Percentiles rank a stretch among this genome's conserved stretches.
phyloP scores from a whole-genome alignment of 257 asterid species.

The Echites panduratus region DNA sequence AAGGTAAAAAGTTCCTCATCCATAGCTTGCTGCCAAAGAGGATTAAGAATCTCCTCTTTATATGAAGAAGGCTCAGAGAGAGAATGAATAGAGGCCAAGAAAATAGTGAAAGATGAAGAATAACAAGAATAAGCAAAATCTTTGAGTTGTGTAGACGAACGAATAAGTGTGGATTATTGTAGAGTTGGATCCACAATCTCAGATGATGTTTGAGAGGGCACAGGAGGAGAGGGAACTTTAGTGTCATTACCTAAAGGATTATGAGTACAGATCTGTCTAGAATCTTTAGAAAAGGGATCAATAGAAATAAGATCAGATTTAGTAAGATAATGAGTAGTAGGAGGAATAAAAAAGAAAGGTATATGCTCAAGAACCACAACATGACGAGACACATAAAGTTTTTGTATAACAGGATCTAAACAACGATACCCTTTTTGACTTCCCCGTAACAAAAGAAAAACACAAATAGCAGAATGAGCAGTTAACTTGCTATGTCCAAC shows the following conservation, averaged over 20 bases:
- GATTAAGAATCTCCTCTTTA: background rate
- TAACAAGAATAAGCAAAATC: too few species aligned
- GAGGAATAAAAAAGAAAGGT: background rate
- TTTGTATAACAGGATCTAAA: background rate
- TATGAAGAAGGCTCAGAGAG: too few species aligned
- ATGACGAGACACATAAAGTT: slow-evolving; percentile 2
- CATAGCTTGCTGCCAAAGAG: background rate
- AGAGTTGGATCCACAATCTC: too few species aligned
- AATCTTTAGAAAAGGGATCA: background rate
- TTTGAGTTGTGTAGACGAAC: too few species aligned
- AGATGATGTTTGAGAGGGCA: too few species aligned
- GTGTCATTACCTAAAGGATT: too few species aligned
- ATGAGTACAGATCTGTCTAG: too few species aligned
- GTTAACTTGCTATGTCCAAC: slow-evolving; percentile 1
- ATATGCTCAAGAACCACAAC: slow-evolving; percentile 10
- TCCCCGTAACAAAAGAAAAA: background rate
- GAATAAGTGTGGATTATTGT: too few species aligned
- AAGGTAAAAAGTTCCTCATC: background rate
- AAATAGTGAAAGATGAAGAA: too few species aligned
- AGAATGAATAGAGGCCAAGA: too few species aligned
- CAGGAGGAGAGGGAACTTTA: too few species aligned
- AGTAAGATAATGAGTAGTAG: background rate
- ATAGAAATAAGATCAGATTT: background rate
- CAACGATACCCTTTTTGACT: background rate
- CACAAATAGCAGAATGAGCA: background rate